A percentile compares a stretch with the other conserved stretches of the same genome.
Evolutionary conservation across 345 rosid species (phyloP).

Genomic region (Salix exigua): DNA sequence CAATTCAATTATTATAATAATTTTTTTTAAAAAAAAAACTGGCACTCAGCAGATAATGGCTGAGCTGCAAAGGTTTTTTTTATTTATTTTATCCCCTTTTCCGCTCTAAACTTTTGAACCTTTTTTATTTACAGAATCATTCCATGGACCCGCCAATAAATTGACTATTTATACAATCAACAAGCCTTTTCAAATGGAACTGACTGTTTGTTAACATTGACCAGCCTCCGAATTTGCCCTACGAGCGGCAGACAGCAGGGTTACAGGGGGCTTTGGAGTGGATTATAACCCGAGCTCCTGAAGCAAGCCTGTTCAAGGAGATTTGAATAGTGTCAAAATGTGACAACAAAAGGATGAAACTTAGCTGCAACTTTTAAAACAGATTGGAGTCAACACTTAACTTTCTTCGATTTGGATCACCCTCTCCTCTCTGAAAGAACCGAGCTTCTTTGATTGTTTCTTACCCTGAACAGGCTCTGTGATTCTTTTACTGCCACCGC

Average conservation of each 20-base stretch:
- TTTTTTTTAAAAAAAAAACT: neutral
- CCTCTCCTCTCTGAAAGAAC: slow-evolving; percentile 62
- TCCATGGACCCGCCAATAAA: slow-evolving; percentile 22
- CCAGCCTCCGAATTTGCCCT: neutral
- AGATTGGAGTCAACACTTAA: slow-evolving; percentile 41
- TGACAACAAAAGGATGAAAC: neutral
- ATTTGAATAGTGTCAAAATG: neutral
- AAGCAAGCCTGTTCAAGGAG: slow-evolving; percentile 81
- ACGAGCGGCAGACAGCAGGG: slow-evolving; percentile 30
- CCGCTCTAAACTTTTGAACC: neutral
- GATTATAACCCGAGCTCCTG: slow-evolving; percentile 96
- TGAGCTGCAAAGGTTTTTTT: slow-evolving; percentile 6
- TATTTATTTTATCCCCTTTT: slow-evolving; percentile 4
- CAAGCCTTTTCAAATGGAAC: slow-evolving; percentile 3
- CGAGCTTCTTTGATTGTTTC: slow-evolving; percentile 41
- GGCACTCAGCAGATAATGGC: slow-evolving; percentile 4
- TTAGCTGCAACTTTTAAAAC: neutral
- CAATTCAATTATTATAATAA: neutral
- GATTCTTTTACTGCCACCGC: slow-evolving; percentile 52
- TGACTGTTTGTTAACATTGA: neutral
- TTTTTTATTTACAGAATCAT: slow-evolving; percentile 33
- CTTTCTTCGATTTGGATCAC: slow-evolving; percentile 91
- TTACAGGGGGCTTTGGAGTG: slow-evolving; percentile 58
- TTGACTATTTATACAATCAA: slow-evolving; percentile 6
- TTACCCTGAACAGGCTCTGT: slow-evolving; percentile 36